Conservation (phyloP, 2,329 filamentous ascomycete genomes). For the Neofusicoccum kwambonambiense region DNA sequence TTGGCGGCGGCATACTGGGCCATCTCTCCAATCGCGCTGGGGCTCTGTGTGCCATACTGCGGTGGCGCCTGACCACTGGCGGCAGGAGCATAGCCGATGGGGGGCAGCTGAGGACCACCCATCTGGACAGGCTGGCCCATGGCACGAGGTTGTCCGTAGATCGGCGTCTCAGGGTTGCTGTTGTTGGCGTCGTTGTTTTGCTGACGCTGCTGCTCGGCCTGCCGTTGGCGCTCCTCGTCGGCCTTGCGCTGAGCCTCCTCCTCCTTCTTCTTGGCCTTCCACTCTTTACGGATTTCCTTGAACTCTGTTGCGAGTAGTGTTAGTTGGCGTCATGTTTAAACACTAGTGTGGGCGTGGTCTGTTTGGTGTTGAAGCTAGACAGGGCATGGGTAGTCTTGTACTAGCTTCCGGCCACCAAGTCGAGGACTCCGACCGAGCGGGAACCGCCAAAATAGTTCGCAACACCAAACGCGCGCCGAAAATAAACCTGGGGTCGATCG, state of each 20-base stretch:
- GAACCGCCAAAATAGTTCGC: constrained; percentile 51
- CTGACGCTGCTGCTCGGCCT: constrained; percentile 53
- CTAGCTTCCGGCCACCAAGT: constrained; percentile 44
- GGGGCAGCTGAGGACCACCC: constrained; percentile 49
- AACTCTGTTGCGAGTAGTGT: constrained; percentile 65
- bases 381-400: constrained; percentile 37
- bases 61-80: constrained; percentile 41
- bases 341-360: constrained; percentile 16
- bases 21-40: constrained; percentile 49
- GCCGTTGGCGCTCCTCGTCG: constrained; percentile 79
- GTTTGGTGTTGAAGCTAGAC: constrained; percentile 29
- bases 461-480: constrained; percentile 27
- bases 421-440: constrained; percentile 49
- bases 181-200: constrained; percentile 56
- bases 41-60: constrained; percentile 48
- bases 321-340: constrained; percentile 36
- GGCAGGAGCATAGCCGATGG: constrained; percentile 52
- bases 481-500: constrained; percentile 19
- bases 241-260: constrained; percentile 88
- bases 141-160: constrained; percentile 46
- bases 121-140: constrained; percentile 46
- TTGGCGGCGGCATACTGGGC: constrained; percentile 47
- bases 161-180: constrained; percentile 39
- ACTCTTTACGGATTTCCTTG: constrained; percentile 98
- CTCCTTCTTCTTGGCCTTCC: constrained; percentile 99